Conservation (phyloP, 2,329 filamentous ascomycete species). For the Diaporthe sp. region DNA sequence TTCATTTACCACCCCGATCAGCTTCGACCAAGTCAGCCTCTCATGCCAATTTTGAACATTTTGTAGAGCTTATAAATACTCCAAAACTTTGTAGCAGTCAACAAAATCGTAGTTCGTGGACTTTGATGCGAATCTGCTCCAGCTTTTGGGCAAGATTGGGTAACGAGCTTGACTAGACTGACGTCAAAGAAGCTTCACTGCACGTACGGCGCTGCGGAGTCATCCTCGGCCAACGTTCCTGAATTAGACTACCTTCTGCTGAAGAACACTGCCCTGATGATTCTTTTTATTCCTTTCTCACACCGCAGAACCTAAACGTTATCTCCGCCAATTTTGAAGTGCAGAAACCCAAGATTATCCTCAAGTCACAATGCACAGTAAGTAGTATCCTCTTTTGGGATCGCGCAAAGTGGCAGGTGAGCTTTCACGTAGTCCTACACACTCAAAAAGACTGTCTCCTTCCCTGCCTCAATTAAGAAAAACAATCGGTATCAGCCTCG, state of each 20-base stretch:
- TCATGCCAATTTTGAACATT: background rate
- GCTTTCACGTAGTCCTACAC: slow-evolving; percentile 30
- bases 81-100: background rate
- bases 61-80: no score
- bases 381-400: background rate
- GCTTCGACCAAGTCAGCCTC: background rate
- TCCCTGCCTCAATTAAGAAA: background rate
- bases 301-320: background rate
- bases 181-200: background rate
- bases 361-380: background rate
- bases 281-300: background rate
- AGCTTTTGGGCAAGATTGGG: no score
- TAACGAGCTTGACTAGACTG: background rate
- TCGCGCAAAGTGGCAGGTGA: slow-evolving; percentile 5
- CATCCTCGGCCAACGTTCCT: background rate
- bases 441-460: slow-evolving; percentile 3
- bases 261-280: background rate
- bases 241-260: slow-evolving; percentile 13
- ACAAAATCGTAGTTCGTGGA: background rate
- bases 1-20: no score
- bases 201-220: background rate
- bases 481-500: slow-evolving; percentile 1
- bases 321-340: background rate
- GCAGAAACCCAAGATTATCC: background rate
- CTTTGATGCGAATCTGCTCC: background rate